Conservation (phyloP, 345 rosid genomes). For the Citrus maxima region DNA sequence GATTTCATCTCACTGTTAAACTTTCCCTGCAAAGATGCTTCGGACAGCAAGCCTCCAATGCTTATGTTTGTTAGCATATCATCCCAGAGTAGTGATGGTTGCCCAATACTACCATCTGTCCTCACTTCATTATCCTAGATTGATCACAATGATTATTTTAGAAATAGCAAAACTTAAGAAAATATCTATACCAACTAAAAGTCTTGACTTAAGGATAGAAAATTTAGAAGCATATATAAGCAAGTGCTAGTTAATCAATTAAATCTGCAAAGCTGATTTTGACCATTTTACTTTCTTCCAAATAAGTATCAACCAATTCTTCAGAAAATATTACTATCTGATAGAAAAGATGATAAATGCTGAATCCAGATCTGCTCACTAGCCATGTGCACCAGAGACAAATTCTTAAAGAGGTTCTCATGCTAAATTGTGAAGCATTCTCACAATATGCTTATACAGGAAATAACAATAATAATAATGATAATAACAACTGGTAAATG, state of each 20-base stretch:
- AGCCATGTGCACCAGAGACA: neutral
- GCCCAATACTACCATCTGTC: constrained; percentile 25
- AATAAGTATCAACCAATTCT: neutral
- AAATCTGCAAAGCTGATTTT: neutral
- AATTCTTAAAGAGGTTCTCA: neutral
- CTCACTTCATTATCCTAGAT: constrained; percentile 44
- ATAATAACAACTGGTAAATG: constrained; percentile 3
- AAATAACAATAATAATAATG: neutral
- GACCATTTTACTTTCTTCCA: constrained; percentile 5
- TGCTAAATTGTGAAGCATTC: neutral
- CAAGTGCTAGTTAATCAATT: neutral
- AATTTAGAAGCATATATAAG: neutral
- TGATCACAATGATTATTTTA: constrained; percentile 16
- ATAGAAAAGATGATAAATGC: neutral
- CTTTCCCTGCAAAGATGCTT: constrained; percentile 66
- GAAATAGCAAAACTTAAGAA: constrained; percentile 2
- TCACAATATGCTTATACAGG: neutral
- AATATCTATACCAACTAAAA: neutral
- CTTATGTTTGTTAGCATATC: constrained; percentile 67
- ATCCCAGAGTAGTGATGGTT: constrained; percentile 53
- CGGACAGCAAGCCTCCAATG: constrained; percentile 80
- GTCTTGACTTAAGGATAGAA: neutral
- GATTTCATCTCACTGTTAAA: constrained; percentile 25
- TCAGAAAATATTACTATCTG: neutral
- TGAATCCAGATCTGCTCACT: neutral